Evolutionary conservation across 192 early-diverging fungal genomes (phyloP).

Genomic region (Gonapodya sp.): DNA sequence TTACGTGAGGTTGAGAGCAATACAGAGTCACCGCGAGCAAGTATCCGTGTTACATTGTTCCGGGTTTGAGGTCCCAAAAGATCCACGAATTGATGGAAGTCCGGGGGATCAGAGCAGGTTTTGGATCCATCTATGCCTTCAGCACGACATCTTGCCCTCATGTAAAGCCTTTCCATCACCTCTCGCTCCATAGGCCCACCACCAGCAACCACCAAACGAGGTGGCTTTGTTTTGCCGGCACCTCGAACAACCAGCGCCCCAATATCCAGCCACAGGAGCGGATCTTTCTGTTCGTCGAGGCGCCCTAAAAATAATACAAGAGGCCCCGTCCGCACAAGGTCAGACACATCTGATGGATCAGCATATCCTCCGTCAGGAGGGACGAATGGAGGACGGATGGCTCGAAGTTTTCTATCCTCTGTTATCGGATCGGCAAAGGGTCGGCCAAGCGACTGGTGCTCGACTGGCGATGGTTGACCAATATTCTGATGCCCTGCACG

Average conservation of each 20-base stretch:
- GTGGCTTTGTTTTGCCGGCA: neutral
- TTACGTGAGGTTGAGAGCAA: neutral
- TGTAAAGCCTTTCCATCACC: neutral
- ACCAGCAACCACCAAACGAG: neutral
- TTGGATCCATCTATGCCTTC: neutral
- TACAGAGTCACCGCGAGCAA: neutral
- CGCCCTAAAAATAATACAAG: neutral
- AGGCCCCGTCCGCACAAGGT: neutral
- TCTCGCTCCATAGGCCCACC: neutral
- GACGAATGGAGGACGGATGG: neutral
- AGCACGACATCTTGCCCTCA: too few relatives aligned
- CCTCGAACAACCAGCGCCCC: neutral
- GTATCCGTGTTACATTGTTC: neutral
- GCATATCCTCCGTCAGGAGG: neutral
- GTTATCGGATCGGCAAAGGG: neutral
- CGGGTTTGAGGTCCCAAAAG: neutral
- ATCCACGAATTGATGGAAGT: neutral
- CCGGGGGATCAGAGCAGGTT: neutral
- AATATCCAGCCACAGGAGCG: neutral
- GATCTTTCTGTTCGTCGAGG: neutral
- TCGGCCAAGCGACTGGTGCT: neutral
- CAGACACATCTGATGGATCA: neutral
- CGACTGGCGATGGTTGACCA: neutral
- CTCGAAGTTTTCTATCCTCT: neutral
- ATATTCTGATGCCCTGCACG: neutral